Evolutionary conservation across 495 filamentous ascomycete genomes (phyloP), one percentile per base, ranked within the genome.

Genomic region (Lichenothelia convexa): DNA sequence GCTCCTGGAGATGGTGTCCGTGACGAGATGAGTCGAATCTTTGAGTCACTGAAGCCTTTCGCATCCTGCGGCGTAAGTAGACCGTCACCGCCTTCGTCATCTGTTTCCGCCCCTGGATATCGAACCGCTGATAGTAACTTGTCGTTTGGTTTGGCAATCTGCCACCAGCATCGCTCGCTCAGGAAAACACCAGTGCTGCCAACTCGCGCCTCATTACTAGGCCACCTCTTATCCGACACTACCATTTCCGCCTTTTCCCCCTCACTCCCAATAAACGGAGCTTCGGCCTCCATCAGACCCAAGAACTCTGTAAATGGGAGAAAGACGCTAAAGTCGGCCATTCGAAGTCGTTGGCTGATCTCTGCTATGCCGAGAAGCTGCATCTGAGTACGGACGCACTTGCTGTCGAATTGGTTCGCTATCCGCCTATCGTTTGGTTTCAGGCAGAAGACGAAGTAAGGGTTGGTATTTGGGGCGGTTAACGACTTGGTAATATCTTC

Each of bases 391-490:
- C 89, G 74, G 18, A 97, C 89, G 51, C 86, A 94, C 57, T 97
- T 95, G 63, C 84, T 93, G 54, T 97, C 89, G 45, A 95, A 95
- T 53, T 95, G 89, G 44, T 97, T 95, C 34, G 89, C 87, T 43
- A 97, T 97, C 18, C 87, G 77, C 15, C 89, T 72, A 57, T 95
- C 89, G 50, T 97, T 97, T 5, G 89, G 89, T 56, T 97, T 95
- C 34, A 97, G 62, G 46, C 89, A 95, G 59, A 97, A 93, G 19
- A 97, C 71, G 47, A 94, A 94, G 51, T 95, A 97, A 11, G 80
- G 71, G 49, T 94, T 97, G 7, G 81, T 73, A 47, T 81, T 81
- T 5, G 73, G 63, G 5, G 80, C 74, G 21, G 72, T 80, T 30
- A 97, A 60, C 24, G 80, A 82, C 46, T 80, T 75, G 24, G 73